Evolutionary conservation across 2,329 filamentous ascomycete species (phyloP).

Genomic region (Trichoderma endophyticum): DNA sequence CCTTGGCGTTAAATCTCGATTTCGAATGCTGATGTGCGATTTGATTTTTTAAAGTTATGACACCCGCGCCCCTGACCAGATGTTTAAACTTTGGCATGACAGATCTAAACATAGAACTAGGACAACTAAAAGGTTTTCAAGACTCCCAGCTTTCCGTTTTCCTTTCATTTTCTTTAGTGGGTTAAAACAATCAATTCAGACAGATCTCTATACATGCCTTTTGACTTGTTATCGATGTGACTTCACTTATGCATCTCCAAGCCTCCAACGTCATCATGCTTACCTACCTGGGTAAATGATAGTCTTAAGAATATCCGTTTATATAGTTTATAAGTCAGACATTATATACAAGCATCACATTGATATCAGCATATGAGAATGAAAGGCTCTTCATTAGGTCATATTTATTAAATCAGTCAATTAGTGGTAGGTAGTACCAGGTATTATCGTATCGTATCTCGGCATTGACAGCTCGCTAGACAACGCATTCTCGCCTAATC

Average conservation of each 20-base stretch:
- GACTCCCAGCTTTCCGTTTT: background rate
- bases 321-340: background rate
- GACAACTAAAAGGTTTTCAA: background rate
- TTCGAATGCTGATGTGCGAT: background rate
- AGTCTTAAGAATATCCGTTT: background rate
- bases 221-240: background rate
- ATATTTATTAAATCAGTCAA: background rate
- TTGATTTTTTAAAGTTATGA: background rate
- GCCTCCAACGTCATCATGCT: background rate
- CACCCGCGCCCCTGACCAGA: background rate
- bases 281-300: background rate
- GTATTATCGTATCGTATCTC: background rate
- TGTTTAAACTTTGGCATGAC: background rate
- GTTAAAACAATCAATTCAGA: too few relatives aligned
- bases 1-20: background rate
- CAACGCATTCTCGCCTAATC: background rate
- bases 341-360: too few relatives aligned
- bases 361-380: background rate
- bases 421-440: background rate
- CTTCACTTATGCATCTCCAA: background rate
- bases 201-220: background rate
- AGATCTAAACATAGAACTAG: background rate
- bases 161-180: background rate
- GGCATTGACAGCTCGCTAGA: background rate
- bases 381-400: background rate